A percentile compares a stretch with the other conserved stretches of the same genome.
Evolutionary conservation across 2,329 filamentous ascomycete genomes (phyloP).

Genomic region (Aspergillus sp.): DNA sequence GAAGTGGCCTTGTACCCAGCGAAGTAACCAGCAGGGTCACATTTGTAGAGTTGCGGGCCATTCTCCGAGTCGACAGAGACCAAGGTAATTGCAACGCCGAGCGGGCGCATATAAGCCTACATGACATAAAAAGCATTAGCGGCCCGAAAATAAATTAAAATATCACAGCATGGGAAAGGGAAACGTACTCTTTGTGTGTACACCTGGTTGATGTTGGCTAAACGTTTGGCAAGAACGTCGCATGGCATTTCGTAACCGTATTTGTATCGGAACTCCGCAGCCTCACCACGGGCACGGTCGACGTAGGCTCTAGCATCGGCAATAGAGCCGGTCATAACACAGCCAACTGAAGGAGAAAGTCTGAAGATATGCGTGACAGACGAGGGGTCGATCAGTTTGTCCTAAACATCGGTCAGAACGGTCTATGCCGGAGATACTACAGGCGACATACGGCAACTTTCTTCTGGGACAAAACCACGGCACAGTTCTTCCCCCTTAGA

Average conservation of each 20-base stretch:
- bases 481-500: constrained; percentile 93
- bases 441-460: constrained; percentile 83
- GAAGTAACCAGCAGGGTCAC: constrained; percentile 96
- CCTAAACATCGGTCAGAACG: constrained; percentile 54
- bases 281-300: constrained; percentile 89
- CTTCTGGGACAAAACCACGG: constrained; percentile 97
- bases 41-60: constrained; percentile 96
- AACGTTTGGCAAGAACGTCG: constrained; percentile 90
- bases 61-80: constrained; percentile 91
- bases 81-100: constrained; percentile 92
- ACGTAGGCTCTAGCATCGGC: constrained; percentile 93
- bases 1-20: constrained; percentile 98
- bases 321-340: constrained; percentile 98
- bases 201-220: constrained; percentile 99
- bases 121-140: constrained; percentile 5
- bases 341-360: constrained; percentile 92
- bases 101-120: constrained; percentile 94
- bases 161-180: neutral
- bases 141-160: neutral
- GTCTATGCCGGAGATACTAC: neutral
- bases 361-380: constrained; percentile 98
- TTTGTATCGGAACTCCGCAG: constrained; percentile 97
- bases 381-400: constrained; percentile 97
- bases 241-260: constrained; percentile 99
- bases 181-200: constrained; percentile 87